Evolutionary conservation across 352 stramenopile species (phyloP), one percentile per base, ranked within the genome.

Genomic region (Globisporangium barbulae): DNA sequence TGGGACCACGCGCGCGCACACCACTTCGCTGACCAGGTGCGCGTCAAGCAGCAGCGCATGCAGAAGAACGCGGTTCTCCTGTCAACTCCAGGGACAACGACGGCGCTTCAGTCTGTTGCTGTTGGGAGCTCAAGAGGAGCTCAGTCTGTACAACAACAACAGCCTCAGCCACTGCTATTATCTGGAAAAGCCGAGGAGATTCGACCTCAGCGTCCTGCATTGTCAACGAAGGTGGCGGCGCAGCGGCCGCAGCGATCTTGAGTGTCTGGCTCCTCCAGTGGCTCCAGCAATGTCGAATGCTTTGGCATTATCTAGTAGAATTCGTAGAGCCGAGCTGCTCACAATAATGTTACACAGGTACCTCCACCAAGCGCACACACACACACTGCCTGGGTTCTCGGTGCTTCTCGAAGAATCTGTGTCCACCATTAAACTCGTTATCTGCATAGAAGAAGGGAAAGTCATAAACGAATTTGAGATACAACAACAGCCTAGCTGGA

Each of bases 1-100:
- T 52, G 75, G 30, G 73, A 79, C 48, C 63, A 81, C 66, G 25
- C 61, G 9, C 68, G 65, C 37, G 73, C 75, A 15, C 62, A 71
- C 35, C 73, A 78, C 13, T 63, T 81, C 25, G 68, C 69, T 2
- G 75, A 81, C 39, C 49, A 73, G 49, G 73, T 76, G 13, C 68
- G 71, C 7, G 4, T 47, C 44, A 73, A 71, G 31, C 67, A 74
- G 48, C 64, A 75, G 47, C 67, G 64, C 7, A 33, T 66, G 49
- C 70, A 71, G 15, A 64, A 64, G 25, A 37, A 33, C 25, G 39
- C 2, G 12, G 35, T 25, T n/a, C 15, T 48, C 5, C 42, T 48
- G 17, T n/a, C 42, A 19, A 22, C 5, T 10, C 42, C 22, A 2
- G 42, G 42, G 19, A 48, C 17, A 22, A 48, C 19, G 15, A 21